Evolutionary conservation across 2,329 filamentous ascomycete species (phyloP).

Genomic region (Aschersonia sp.): DNA sequence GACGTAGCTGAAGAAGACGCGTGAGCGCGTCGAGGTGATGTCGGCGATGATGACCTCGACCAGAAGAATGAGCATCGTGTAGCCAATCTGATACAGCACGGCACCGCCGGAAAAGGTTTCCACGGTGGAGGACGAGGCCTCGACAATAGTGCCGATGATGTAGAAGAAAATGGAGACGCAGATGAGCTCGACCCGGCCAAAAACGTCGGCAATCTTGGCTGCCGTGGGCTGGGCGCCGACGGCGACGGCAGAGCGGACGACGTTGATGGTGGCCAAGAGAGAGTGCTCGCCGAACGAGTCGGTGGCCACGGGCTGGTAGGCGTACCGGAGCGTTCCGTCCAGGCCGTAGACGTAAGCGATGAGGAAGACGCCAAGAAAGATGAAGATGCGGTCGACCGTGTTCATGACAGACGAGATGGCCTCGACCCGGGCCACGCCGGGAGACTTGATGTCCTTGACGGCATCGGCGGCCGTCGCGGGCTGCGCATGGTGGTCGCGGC

Average conservation of each 20-base stretch:
- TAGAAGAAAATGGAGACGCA: slow-evolving; percentile 33
- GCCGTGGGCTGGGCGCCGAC: slow-evolving; percentile 44
- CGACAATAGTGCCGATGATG: slow-evolving; percentile 40
- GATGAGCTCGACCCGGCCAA: slow-evolving; percentile 48
- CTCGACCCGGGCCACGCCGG: slow-evolving; percentile 46
- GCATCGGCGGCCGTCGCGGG: slow-evolving; percentile 9
- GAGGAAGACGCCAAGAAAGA: slow-evolving; percentile 48
- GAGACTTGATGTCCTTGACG: slow-evolving; percentile 20
- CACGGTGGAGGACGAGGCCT: slow-evolving; percentile 38
- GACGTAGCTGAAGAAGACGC: slow-evolving; percentile 46
- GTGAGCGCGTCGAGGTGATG: slow-evolving; percentile 49
- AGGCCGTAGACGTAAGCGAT: slow-evolving; percentile 50
- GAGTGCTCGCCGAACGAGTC: slow-evolving; percentile 35
- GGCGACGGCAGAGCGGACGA: slow-evolving; percentile 42
- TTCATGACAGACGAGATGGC: slow-evolving; percentile 38
- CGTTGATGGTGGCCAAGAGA: slow-evolving; percentile 40
- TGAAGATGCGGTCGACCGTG: slow-evolving; percentile 32
- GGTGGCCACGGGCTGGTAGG: slow-evolving; percentile 41
- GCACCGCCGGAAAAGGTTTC: slow-evolving; percentile 38
- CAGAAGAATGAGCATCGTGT: slow-evolving; percentile 43
- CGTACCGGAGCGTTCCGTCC: slow-evolving; percentile 39
- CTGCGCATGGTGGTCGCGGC: neutral
- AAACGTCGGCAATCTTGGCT: slow-evolving; percentile 50
- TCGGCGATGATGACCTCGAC: slow-evolving; percentile 53
- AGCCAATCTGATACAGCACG: slow-evolving; percentile 50